Evolutionary conservation across 2,329 filamentous ascomycete genomes (phyloP).

Genomic region (Orbilia javanica): DNA sequence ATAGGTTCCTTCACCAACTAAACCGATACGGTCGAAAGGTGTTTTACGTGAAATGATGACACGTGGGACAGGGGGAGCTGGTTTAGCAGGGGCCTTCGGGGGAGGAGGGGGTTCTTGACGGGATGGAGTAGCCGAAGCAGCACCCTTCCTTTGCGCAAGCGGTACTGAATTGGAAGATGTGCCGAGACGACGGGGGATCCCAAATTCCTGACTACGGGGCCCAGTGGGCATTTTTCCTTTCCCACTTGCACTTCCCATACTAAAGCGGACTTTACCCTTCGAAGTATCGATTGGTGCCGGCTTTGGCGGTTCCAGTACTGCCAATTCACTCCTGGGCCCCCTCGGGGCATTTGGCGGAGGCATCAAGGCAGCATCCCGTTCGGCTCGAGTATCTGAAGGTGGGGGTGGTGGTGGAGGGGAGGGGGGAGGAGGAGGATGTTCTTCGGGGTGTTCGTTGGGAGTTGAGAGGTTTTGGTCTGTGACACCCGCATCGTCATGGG

Average conservation of each 20-base stretch:
- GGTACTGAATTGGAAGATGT: constrained; percentile 54
- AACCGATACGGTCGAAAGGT: constrained; percentile 61
- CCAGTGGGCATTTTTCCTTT: constrained; percentile 49
- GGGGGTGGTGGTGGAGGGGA: constrained; percentile 39
- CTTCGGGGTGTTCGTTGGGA: constrained; percentile 15
- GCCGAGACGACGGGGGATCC: constrained; percentile 36
- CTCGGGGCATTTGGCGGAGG: constrained; percentile 50
- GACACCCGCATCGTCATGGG: neutral
- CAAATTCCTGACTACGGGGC: constrained; percentile 45
- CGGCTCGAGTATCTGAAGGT: constrained; percentile 42
- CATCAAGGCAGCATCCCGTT: constrained; percentile 54
- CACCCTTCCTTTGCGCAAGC: constrained; percentile 40
- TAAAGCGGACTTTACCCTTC: constrained; percentile 52
- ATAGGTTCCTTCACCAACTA: constrained; percentile 69
- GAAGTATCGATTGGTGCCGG: constrained; percentile 49
- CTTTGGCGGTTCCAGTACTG: constrained; percentile 27
- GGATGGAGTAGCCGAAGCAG: constrained; percentile 2
- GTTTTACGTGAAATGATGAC: constrained; percentile 51
- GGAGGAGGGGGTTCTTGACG: constrained; percentile 10
- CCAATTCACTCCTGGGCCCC: constrained; percentile 34
- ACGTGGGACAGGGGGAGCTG: constrained; percentile 29
- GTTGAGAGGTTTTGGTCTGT: neutral
- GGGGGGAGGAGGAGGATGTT: constrained; percentile 22
- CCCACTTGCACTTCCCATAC: constrained; percentile 22
- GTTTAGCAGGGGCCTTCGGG: constrained; percentile 13